Evolutionary conservation across 148 eudicot genomes (phyloP).

Genomic region (Chenopodium album): DNA sequence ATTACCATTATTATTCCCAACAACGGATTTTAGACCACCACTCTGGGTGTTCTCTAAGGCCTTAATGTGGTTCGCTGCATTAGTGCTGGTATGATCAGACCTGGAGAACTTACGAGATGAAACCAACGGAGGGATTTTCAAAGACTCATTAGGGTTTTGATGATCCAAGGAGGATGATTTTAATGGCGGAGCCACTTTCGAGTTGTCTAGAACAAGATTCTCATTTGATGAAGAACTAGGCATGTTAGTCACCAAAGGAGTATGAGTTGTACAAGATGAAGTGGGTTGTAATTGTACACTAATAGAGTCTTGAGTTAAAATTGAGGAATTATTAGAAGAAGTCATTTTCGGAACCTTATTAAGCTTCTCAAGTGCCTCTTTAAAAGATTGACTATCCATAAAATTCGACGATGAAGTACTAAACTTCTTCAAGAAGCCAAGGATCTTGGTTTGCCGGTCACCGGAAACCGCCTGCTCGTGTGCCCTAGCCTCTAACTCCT

Average conservation of each 20-base stretch:
- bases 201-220: slow-evolving; percentile 22
- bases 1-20: slow-evolving; percentile 5
- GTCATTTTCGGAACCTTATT: slow-evolving; percentile 29
- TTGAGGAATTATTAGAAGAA: slow-evolving; percentile 28
- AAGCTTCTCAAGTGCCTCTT: slow-evolving; percentile 24
- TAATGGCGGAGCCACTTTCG: slow-evolving; percentile 12
- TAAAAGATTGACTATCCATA: slow-evolving; percentile 15
- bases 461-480: slow-evolving; percentile 59
- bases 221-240: slow-evolving; percentile 28
- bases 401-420: slow-evolving; percentile 29
- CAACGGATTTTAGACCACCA: neutral
- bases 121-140: neutral
- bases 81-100: slow-evolving; percentile 25
- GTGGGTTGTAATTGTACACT: slow-evolving; percentile 21
- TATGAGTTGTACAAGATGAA: slow-evolving; percentile 22
- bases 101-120: slow-evolving; percentile 7
- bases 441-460: slow-evolving; percentile 62
- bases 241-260: slow-evolving; percentile 22
- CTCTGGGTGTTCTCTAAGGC: slow-evolving; percentile 10
- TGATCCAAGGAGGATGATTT: slow-evolving; percentile 23
- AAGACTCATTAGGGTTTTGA: slow-evolving; percentile 36
- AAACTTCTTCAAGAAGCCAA: slow-evolving; percentile 58
- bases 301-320: slow-evolving; percentile 32
- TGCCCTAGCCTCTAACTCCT: slow-evolving; percentile 59
- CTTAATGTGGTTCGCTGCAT: slow-evolving; percentile 24